Percentiles rank a stretch among this genome's conserved stretches.
These are phyloP conservation scores for Phytophthora pini DNA, from an alignment of 352 stramenopile species.

Conservation along the genomic window DNA sequence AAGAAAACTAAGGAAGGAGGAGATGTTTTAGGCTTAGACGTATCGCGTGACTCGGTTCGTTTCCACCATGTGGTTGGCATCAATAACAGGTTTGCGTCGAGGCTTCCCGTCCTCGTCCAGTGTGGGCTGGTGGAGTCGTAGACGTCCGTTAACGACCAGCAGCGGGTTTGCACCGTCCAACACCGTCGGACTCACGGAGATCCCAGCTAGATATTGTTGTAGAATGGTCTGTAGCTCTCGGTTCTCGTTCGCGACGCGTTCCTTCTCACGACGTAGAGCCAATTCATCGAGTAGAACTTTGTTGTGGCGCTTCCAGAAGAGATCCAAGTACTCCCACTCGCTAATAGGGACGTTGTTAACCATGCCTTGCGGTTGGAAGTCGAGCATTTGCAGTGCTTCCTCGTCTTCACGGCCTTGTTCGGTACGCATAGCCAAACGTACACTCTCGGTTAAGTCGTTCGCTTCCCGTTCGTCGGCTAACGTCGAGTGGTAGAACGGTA, in stretches of 20 bases:
- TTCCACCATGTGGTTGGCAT: constrained; percentile 85
- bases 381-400: constrained; percentile 45
- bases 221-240: constrained; percentile 90
- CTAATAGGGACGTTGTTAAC: constrained; percentile 59
- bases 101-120: constrained; percentile 30
- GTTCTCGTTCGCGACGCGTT: constrained; percentile 89
- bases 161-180: constrained; percentile 92
- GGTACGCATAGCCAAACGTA: constrained; percentile 51
- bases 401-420: constrained; percentile 37
- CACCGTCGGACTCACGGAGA: constrained; percentile 92
- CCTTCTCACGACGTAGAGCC: constrained; percentile 89
- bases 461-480: constrained; percentile 71
- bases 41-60: constrained; percentile 70
- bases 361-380: constrained; percentile 68
- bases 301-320: constrained; percentile 97
- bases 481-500: constrained; percentile 82
- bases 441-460: constrained; percentile 67
- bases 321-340: constrained; percentile 87
- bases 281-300: constrained; percentile 94
- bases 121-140: constrained; percentile 61
- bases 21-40: background rate
- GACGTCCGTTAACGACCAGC: constrained; percentile 92
- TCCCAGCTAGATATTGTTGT: constrained; percentile 94
- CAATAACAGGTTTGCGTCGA: constrained; percentile 66
- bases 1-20: constrained; percentile 7